Conservation (phyloP, 2,329 filamentous ascomycete species). For the Didymella keratinophila region DNA sequence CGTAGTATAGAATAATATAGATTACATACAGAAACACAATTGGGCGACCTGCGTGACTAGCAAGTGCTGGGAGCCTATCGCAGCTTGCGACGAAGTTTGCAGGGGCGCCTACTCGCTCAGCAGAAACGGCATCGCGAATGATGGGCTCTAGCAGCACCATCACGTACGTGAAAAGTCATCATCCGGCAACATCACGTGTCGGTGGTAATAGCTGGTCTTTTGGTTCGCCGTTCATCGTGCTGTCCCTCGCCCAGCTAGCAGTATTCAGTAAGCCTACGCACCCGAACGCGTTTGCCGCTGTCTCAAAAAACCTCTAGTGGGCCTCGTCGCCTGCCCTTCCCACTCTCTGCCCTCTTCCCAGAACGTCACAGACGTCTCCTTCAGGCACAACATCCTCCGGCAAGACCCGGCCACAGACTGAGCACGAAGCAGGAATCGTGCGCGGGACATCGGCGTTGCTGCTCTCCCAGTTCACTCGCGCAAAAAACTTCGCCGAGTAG, state of each 20-base stretch:
- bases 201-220: neutral
- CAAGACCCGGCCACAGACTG: conserved; percentile 35
- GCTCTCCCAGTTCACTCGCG: conserved; percentile 26
- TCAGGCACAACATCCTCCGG: conserved; percentile 27
- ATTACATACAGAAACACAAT: conserved; percentile 30
- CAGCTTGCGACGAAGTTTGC: conserved; percentile 19
- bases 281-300: conserved; percentile 36
- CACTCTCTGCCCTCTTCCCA: conserved; percentile 16
- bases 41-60: conserved; percentile 29
- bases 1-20: conserved; percentile 24
- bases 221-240: conserved; percentile 13
- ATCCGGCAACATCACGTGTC: conserved; percentile 28
- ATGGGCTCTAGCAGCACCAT: conserved; percentile 6
- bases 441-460: conserved; percentile 37
- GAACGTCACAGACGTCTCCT: neutral
- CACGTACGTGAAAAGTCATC: conserved; percentile 24
- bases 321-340: conserved; percentile 24
- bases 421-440: conserved; percentile 37
- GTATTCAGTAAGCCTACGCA: conserved; percentile 24
- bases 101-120: conserved; percentile 26
- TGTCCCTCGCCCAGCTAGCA: conserved; percentile 18
- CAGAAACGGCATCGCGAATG: conserved; percentile 21
- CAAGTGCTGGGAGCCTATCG: conserved; percentile 16
- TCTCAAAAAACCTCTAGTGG: conserved; percentile 28
- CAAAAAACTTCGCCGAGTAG: conserved; percentile 38